Conservation (phyloP, 192 early-diverging fungal species). For the Backusella tuberculispora region DNA sequence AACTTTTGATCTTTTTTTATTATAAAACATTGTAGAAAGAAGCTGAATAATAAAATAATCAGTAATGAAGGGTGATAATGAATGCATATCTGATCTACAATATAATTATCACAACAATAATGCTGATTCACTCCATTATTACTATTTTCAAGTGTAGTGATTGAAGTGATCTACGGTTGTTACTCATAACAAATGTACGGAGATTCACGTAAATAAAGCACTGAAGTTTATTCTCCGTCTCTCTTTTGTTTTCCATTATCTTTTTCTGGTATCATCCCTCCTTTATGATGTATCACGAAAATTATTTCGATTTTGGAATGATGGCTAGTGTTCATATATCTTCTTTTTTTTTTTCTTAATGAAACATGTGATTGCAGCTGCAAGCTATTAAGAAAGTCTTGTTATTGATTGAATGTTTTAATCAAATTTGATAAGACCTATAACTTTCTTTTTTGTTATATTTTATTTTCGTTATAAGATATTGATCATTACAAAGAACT, state of each 20-base stretch:
- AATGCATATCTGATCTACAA: neutral
- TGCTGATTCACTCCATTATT: neutral
- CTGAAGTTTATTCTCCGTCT: neutral
- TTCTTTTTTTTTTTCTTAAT: neutral
- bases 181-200: neutral
- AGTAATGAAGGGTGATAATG: neutral
- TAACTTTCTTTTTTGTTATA: too few relatives aligned
- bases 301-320: neutral
- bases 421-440: neutral
- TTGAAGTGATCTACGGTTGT: neutral
- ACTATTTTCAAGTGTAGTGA: neutral
- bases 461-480: too few relatives aligned
- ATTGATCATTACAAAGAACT: too few relatives aligned
- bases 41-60: neutral
- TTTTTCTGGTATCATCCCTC: neutral
- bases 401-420: neutral
- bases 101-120: neutral
- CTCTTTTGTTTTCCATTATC: neutral
- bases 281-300: neutral
- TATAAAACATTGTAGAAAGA: neutral
- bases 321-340: constrained; percentile 1
- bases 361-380: constrained; percentile 2
- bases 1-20: neutral
- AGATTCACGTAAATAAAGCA: constrained; percentile 3
- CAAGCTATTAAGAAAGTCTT: neutral